Evolutionary conservation across 768 basidiomycete species (phyloP).

Genomic region (Boletus vinaceobasis): DNA sequence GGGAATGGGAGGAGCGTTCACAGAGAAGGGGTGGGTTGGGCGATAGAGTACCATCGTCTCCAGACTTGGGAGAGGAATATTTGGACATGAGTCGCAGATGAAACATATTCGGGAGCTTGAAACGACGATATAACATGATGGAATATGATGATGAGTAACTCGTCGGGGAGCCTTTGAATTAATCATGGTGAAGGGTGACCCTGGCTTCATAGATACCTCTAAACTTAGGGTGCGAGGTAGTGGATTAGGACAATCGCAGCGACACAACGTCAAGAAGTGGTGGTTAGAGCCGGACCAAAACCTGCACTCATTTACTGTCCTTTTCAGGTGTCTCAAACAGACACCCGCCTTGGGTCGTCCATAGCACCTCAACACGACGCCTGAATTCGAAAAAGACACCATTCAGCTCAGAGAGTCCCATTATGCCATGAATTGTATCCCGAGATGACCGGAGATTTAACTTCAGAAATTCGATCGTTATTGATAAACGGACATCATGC

Average conservation of each 20-base stretch:
- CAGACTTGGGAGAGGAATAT: background rate
- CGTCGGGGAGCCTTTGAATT: background rate
- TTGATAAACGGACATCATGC: no score
- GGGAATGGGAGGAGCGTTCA: background rate
- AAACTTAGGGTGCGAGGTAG: background rate
- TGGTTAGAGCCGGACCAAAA: background rate
- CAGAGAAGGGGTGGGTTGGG: background rate
- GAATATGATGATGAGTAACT: background rate
- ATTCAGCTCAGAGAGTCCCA: no score
- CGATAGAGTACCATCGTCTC: background rate
- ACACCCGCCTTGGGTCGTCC: no score
- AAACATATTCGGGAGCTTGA: background rate
- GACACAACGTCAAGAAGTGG: background rate
- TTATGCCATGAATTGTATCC: no score
- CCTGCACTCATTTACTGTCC: background rate
- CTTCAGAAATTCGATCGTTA: no score
- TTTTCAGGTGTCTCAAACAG: no score
- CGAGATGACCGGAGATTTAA: no score
- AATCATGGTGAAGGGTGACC: background rate
- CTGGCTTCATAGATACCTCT: background rate
- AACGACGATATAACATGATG: background rate
- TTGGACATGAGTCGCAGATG: background rate
- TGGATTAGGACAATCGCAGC: background rate
- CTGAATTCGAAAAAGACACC: no score
- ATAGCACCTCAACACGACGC: no score